A percentile compares a stretch with the other conserved stretches of the same genome.
Conservation (phyloP, 257 asterid genomes). For the Capsicum rhomboideum region DNA sequence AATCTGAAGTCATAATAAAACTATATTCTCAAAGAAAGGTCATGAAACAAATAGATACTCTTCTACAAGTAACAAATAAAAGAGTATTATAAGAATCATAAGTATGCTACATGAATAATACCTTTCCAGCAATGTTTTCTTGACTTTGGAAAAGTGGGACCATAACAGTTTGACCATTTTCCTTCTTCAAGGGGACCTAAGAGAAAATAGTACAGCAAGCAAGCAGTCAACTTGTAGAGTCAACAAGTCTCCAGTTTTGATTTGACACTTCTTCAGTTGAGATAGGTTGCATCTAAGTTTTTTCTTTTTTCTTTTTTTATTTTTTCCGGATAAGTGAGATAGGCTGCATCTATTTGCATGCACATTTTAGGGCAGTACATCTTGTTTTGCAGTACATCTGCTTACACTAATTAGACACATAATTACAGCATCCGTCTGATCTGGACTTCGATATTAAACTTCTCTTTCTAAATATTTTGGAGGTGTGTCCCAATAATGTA, state of each 20-base stretch:
- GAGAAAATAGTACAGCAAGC: neutral
- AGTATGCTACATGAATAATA: neutral
- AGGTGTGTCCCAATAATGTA: neutral
- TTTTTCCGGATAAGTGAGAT: neutral
- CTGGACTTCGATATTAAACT: neutral
- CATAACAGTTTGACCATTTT: conserved; percentile 40
- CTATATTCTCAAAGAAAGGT: neutral
- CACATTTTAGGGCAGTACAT: neutral
- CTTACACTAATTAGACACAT: neutral
- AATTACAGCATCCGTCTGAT: neutral
- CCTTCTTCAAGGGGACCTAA: conserved; percentile 44
- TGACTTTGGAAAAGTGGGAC: conserved; percentile 50
- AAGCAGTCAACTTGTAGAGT: neutral
- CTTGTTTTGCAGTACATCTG: neutral
- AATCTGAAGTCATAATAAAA: conserved; percentile 38
- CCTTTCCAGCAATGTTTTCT: conserved; percentile 49
- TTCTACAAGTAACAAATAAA: neutral
- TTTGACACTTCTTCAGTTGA: neutral
- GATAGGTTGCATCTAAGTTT: neutral
- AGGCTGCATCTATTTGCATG: neutral
- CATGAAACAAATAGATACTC: neutral
- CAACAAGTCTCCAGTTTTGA: neutral
- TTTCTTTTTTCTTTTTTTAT: neutral
- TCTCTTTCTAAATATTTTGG: neutral
- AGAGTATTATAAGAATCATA: neutral